Evolutionary conservation across 208 protist genomes (phyloP).

Genomic region (Crithidia bombi): DNA sequence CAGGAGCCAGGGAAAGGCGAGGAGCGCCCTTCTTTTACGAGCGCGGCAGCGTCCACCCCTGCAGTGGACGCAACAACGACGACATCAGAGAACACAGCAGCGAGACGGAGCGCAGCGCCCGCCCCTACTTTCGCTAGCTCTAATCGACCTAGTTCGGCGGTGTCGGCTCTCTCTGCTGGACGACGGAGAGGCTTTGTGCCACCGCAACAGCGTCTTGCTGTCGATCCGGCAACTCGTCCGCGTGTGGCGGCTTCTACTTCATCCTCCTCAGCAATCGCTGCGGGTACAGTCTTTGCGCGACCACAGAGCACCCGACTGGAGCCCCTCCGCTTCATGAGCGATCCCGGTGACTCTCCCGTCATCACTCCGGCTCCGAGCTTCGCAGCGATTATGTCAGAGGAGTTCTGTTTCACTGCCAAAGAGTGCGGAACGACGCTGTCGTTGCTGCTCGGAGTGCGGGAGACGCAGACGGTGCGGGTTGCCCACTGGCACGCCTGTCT

Average conservation of each 20-base stretch:
- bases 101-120: neutral
- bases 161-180: neutral
- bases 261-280: too few species aligned
- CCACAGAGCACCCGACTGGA: conserved; percentile 8
- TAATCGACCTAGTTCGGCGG: neutral
- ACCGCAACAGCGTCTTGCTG: conserved; percentile 19
- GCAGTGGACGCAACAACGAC: neutral
- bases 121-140: neutral
- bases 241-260: too few species aligned
- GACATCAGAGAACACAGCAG: neutral
- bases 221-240: neutral
- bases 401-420: conserved; percentile 23
- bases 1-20: neutral
- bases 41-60: neutral
- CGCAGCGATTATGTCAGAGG: conserved; percentile 15
- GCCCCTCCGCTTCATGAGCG: conserved; percentile 4
- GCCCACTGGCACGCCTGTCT: conserved; percentile 54
- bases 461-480: conserved; percentile 9
- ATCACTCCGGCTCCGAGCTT: conserved; percentile 14
- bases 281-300: too few species aligned
- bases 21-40: neutral
- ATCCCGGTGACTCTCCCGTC: neutral
- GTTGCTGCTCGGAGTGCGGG: conserved; percentile 5
- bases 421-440: conserved; percentile 27
- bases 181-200: conserved; percentile 34